phyloP scores from a whole-genome alignment of 768 basidiomycete species.

The Pleurotus djamor region DNA sequence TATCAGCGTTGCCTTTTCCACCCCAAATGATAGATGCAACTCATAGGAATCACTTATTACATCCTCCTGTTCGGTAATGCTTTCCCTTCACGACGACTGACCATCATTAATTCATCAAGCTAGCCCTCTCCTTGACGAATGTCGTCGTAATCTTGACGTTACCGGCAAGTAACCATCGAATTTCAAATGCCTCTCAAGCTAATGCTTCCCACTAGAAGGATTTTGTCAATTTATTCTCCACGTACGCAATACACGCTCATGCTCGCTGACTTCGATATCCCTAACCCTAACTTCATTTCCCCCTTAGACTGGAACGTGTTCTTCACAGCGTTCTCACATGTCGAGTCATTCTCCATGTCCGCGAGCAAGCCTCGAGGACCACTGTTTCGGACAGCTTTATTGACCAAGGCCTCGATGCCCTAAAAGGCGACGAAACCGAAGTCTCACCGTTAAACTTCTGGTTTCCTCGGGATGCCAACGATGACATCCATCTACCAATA shows the following conservation, averaged over 20 bases:
- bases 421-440: not conserved
- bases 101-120: too few species aligned
- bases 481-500: not conserved
- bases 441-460: not conserved
- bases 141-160: slow-evolving; percentile 1
- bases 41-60: slow-evolving; percentile 2
- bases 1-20: not conserved
- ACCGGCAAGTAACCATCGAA: not conserved
- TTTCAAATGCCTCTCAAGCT: not conserved
- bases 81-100: not conserved
- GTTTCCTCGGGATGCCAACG: not conserved
- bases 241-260: not conserved
- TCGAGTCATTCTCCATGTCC: slow-evolving; percentile 1
- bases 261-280: not conserved
- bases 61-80: not conserved
- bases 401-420: not conserved
- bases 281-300: not conserved
- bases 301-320: not conserved
- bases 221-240: slow-evolving; percentile 1
- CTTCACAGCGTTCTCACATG: slow-evolving; percentile 3
- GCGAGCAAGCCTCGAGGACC: not conserved
- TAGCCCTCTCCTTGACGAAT: slow-evolving; percentile 1
- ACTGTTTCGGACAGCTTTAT: not conserved
- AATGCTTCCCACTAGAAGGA: not conserved
- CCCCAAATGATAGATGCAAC: too few species aligned